Evolutionary conservation across 176 grass and related monocot species (phyloP).

Genomic region (Avena eriantha): DNA sequence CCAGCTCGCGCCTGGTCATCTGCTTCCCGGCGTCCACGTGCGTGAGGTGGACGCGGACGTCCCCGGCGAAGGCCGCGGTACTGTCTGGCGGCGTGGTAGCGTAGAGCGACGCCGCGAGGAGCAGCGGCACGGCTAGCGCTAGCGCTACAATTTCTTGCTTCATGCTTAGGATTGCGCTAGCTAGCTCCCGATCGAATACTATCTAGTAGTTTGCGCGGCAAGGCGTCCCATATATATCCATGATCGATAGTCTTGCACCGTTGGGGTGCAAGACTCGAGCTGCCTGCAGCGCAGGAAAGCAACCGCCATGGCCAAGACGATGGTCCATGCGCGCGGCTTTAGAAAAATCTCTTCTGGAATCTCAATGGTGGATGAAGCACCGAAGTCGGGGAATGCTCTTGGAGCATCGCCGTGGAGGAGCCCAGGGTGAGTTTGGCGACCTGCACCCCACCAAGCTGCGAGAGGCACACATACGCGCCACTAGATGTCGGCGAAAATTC

Average conservation of each 20-base stretch:
- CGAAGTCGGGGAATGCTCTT: conserved; percentile 52
- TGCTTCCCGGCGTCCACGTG: conserved; percentile 56
- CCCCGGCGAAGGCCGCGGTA: conserved; percentile 9
- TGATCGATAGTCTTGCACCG: conserved; percentile 47
- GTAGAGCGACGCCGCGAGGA: conserved; percentile 1
- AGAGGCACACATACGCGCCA: not conserved
- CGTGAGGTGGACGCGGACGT: conserved; percentile 45
- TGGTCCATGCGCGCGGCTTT: conserved; percentile 26
- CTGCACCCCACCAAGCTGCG: conserved; percentile 44
- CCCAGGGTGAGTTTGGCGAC: conserved; percentile 40
- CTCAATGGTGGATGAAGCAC: conserved; percentile 44
- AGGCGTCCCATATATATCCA: conserved; percentile 21
- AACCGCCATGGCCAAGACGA: conserved; percentile 42
- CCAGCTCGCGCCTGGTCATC: conserved; percentile 52
- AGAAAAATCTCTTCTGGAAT: conserved; percentile 41
- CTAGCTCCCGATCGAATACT: not conserved
- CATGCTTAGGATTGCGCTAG: conserved; percentile 17
- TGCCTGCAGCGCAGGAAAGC: conserved; percentile 32
- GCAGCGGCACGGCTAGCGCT: not conserved
- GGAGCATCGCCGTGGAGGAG: not conserved
- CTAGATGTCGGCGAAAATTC: conserved; percentile 25
- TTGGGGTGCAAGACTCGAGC: conserved; percentile 12
- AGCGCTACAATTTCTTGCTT: not conserved
- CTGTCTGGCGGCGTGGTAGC: not conserved
- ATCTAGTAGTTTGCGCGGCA: not conserved